Conservation (phyloP, 2,329 filamentous ascomycete species). For the Xylaria sp. region DNA sequence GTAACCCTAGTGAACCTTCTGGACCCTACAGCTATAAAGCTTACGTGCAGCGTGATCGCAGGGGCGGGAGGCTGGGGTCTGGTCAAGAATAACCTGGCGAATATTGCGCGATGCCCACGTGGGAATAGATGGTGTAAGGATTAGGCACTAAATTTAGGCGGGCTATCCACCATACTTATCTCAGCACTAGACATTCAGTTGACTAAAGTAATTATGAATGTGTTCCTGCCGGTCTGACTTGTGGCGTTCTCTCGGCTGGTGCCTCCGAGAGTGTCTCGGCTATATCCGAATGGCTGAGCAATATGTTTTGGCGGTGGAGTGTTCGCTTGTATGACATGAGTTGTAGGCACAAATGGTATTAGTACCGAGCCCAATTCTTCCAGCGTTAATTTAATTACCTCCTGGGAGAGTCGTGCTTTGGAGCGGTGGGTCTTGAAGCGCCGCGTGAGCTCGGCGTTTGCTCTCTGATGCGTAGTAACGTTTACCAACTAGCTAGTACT, state of each 20-base stretch:
- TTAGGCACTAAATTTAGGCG: not conserved
- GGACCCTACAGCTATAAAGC: not conserved
- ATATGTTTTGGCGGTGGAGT: not conserved
- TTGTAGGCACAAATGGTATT: too few relatives aligned
- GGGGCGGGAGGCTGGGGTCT: not conserved
- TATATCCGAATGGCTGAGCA: not conserved
- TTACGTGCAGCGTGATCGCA: not conserved
- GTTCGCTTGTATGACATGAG: not conserved
- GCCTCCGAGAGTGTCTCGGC: not conserved
- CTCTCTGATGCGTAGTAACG: too few relatives aligned
- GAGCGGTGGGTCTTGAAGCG: too few relatives aligned
- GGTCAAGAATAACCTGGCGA: not conserved
- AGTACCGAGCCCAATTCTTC: too few relatives aligned
- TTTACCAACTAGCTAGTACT: too few relatives aligned
- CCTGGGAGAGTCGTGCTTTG: too few relatives aligned
- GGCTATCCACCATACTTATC: not conserved
- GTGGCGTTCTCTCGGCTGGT: not conserved
- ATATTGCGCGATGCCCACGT: not conserved
- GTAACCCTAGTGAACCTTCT: not conserved
- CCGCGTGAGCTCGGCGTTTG: too few relatives aligned
- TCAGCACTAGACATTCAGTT: not conserved
- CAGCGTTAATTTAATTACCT: too few relatives aligned
- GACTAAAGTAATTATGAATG: not conserved
- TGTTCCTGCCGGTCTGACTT: not conserved
- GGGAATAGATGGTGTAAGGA: not conserved